These are phyloP conservation scores for Yamadazyma sp. DNA, from an alignment of 805 yeast species.

Conservation along the genomic window DNA sequence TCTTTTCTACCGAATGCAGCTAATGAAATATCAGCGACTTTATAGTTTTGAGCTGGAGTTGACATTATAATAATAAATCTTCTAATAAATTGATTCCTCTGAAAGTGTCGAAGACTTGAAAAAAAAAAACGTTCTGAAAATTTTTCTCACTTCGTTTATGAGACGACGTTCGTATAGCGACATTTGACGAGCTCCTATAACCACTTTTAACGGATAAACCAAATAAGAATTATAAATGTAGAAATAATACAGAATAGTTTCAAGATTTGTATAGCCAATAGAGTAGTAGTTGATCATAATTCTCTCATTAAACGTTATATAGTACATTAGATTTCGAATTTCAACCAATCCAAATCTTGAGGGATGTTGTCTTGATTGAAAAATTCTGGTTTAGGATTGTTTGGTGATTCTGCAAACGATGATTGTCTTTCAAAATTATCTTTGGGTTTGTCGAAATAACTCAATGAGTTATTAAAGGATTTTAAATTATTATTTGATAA, in stretches of 20 bases:
- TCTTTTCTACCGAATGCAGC: constrained; percentile 99
- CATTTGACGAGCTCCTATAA: too few relatives aligned
- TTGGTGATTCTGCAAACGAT: constrained; percentile 8
- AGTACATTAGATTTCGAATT: constrained; percentile 20
- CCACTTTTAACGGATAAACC: too few relatives aligned
- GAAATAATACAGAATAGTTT: too few relatives aligned
- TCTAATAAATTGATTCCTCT: not conserved
- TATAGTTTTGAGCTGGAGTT: constrained; percentile 62
- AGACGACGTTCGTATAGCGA: too few relatives aligned
- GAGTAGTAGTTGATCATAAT: too few relatives aligned
- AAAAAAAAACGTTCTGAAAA: constrained; percentile 5
- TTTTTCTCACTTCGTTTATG: constrained; percentile 6
- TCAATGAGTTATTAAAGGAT: constrained; percentile 20
- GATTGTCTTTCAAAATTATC: constrained; percentile 1
- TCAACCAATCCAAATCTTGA: constrained; percentile 26
- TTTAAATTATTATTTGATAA: constrained; percentile 24
- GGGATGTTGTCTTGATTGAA: constrained; percentile 8
- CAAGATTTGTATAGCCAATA: too few relatives aligned
- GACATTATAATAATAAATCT: constrained; percentile 22
- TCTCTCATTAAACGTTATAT: constrained; percentile 9
- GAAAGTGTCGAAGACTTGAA: too few relatives aligned
- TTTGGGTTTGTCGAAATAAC: constrained; percentile 18
- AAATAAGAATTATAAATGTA: too few relatives aligned
- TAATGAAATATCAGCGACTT: constrained; percentile 95
- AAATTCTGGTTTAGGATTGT: constrained; percentile 7